phyloP scores from a whole-genome alignment of 805 yeast genomes.

The Starmera caribaea region DNA sequence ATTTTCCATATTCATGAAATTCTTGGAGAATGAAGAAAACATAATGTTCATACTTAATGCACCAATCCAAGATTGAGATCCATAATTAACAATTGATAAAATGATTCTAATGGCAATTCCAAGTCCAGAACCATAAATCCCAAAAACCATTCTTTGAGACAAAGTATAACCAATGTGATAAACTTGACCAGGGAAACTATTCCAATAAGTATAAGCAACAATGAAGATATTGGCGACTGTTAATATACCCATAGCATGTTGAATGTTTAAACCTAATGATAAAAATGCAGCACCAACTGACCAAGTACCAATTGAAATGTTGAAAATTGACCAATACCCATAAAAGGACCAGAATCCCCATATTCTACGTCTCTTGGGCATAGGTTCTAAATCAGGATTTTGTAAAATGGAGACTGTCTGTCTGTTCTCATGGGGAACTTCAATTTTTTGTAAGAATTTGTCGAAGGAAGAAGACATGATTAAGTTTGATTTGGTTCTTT shows the following conservation, averaged over 20 bases:
- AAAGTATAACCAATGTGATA: slow-evolving; percentile 31
- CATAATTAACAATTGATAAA: slow-evolving; percentile 32
- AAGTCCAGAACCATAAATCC: slow-evolving; percentile 29
- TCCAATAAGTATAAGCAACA: slow-evolving; percentile 23
- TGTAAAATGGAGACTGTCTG: slow-evolving; percentile 12
- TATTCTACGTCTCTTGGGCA: slow-evolving; percentile 25
- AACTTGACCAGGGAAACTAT: slow-evolving; percentile 29
- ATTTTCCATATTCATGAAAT: slow-evolving; percentile 26
- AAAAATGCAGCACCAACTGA: slow-evolving; percentile 29
- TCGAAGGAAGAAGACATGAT: background rate
- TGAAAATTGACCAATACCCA: slow-evolving; percentile 26
- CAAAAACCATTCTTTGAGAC: slow-evolving; percentile 28
- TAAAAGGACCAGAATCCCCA: slow-evolving; percentile 28
- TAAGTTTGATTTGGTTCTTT: too few species aligned
- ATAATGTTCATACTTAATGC: slow-evolving; percentile 29
- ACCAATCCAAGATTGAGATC: slow-evolving; percentile 34
- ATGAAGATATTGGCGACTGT: slow-evolving; percentile 29
- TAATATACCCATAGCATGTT: slow-evolving; percentile 31
- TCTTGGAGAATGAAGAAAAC: slow-evolving; percentile 25
- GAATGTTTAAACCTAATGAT: slow-evolving; percentile 27
- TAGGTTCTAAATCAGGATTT: slow-evolving; percentile 30
- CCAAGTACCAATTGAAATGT: slow-evolving; percentile 27
- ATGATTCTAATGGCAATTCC: slow-evolving; percentile 31
- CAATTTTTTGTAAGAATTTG: slow-evolving; percentile 7
- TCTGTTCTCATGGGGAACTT: slow-evolving; percentile 16